Percentiles rank a stretch among this genome's conserved stretches.
Conservation (phyloP, 495 filamentous ascomycete genomes). For the Lentithecium fluviatile region DNA sequence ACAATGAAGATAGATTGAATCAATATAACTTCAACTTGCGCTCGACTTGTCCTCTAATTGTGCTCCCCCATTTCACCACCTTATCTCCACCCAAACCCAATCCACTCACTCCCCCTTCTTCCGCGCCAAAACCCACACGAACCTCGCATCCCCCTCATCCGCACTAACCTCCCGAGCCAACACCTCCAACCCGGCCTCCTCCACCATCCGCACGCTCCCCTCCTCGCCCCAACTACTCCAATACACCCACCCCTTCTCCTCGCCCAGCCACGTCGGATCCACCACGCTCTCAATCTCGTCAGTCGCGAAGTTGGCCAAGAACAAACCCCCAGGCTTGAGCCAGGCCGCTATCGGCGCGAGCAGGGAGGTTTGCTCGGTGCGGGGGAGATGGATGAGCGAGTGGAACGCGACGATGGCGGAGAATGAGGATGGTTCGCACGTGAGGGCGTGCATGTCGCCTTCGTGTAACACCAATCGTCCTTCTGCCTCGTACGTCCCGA, state of each 20-base stretch:
- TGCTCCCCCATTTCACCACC: no score
- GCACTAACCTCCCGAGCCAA: constrained; percentile 14
- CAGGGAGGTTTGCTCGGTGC: constrained; percentile 44
- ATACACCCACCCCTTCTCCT: constrained; percentile 42
- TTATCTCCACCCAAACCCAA: no score
- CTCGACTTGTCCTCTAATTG: no score
- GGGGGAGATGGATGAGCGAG: constrained; percentile 50
- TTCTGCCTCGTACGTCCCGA: constrained; percentile 5
- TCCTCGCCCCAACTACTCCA: constrained; percentile 48
- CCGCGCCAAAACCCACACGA: constrained; percentile 33
- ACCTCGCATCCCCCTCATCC: constrained; percentile 21
- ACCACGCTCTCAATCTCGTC: constrained; percentile 27
- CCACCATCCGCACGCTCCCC: constrained; percentile 25
- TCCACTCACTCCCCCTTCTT: constrained; percentile 15
- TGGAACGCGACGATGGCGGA: constrained; percentile 48
- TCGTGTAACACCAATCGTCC: constrained; percentile 18
- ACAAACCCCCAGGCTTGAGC: constrained; percentile 46
- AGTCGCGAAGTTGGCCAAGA: constrained; percentile 47
- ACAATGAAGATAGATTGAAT: no score
- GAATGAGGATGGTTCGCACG: constrained; percentile 36
- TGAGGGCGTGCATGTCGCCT: constrained; percentile 48
- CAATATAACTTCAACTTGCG: no score
- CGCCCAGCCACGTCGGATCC: constrained; percentile 38
- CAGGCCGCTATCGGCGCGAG: constrained; percentile 42
- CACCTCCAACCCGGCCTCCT: constrained; percentile 29